These are phyloP conservation scores for Panellus pusillus DNA, from an alignment of 768 basidiomycete genomes.

Conservation along the genomic window DNA sequence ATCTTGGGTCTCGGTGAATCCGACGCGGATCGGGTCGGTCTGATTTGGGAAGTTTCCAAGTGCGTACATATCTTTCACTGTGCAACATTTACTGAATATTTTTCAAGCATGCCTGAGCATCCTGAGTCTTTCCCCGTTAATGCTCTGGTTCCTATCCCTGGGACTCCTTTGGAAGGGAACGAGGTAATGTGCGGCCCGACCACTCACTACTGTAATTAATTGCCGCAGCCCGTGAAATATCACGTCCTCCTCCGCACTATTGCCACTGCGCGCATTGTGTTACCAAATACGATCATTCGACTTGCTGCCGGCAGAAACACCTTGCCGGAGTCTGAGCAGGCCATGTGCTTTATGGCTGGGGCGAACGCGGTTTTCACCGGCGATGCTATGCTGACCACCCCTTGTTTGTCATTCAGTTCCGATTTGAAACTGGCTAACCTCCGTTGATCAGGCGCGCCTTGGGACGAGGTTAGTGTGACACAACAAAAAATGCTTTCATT, in stretches of 20 bases:
- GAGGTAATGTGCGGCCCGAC: constrained; percentile 49
- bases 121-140: constrained; percentile 99
- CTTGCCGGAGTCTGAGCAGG: constrained; percentile 88
- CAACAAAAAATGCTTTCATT: neutral
- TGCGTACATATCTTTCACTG: constrained; percentile 39
- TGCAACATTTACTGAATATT: constrained; percentile 15
- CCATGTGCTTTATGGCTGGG: constrained; percentile 98
- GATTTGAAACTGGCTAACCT: constrained; percentile 9
- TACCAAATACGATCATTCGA: constrained; percentile 91
- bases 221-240: constrained; percentile 53
- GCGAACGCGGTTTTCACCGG: constrained; percentile 99
- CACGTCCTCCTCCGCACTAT: constrained; percentile 90
- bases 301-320: constrained; percentile 93
- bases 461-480: constrained; percentile 72
- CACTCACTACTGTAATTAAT: constrained; percentile 7
- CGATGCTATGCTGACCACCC: constrained; percentile 95
- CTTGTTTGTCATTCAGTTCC: constrained; percentile 58
- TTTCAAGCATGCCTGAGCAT: constrained; percentile 82
- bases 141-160: constrained; percentile 92
- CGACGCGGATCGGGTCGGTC: constrained; percentile 84
- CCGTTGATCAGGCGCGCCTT: constrained; percentile 67
- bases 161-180: constrained; percentile 90
- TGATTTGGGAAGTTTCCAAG: constrained; percentile 94
- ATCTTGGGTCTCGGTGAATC: constrained; percentile 94
- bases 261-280: constrained; percentile 89